Evolutionary conservation across 2,329 filamentous ascomycete genomes (phyloP).

Genomic region (Colletotrichum musicola): DNA sequence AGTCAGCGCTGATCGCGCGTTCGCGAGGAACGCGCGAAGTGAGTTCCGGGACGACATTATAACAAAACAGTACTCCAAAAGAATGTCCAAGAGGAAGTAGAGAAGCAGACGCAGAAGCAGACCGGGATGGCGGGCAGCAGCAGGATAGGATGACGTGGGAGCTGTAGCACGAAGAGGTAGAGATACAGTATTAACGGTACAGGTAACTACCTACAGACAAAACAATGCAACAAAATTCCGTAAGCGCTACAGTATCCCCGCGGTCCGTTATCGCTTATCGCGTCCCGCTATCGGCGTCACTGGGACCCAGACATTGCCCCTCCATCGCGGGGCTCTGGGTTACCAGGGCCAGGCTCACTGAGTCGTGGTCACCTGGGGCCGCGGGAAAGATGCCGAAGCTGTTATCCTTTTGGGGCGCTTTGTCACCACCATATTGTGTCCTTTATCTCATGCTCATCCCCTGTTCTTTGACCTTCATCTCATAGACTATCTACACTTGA

Average conservation of each 20-base stretch:
- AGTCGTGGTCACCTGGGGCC: slow-evolving; percentile 20
- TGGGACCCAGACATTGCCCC: neutral
- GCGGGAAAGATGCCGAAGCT: neutral
- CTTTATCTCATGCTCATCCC: neutral
- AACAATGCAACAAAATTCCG: neutral
- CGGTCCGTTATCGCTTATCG: slow-evolving; percentile 29
- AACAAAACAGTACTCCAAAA: neutral
- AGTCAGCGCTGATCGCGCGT: slow-evolving; percentile 61
- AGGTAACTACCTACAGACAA: too few species aligned
- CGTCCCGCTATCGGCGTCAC: slow-evolving; percentile 28
- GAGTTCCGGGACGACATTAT: slow-evolving; percentile 52
- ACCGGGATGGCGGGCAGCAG: neutral
- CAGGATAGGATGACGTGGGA: slow-evolving; percentile 22
- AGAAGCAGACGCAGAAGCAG: neutral
- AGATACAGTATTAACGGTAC: neutral
- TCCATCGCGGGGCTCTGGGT: neutral
- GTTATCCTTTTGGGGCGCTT: neutral
- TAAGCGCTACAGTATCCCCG: slow-evolving; percentile 14
- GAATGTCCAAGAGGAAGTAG: neutral
- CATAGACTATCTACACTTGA: neutral
- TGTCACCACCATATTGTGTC: neutral
- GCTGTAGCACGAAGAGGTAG: too few species aligned
- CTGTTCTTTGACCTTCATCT: neutral
- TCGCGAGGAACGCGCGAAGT: slow-evolving; percentile 63
- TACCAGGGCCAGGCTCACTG: neutral